Evolutionary conservation across 2,329 filamentous ascomycete genomes (phyloP).

Genomic region (Dryadomyces quercivorus): DNA sequence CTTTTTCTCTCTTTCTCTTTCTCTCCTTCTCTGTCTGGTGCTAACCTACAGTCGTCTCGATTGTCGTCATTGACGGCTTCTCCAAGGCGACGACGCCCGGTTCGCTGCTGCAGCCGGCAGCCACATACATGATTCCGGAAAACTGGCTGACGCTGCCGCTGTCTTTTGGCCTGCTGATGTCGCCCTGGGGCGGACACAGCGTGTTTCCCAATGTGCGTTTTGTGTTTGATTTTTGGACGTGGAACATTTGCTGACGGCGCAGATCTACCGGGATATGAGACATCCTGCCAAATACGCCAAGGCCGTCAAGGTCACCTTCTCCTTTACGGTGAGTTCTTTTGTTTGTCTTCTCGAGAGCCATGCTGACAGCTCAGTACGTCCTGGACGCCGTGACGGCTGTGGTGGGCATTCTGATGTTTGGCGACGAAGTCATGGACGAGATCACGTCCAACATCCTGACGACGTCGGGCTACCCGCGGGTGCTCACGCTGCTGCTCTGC

Average conservation of each 20-base stretch:
- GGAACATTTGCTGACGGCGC: neutral
- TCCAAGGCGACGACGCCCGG: slow-evolving; percentile 69
- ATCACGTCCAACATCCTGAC: slow-evolving; percentile 82
- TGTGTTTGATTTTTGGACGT: too few species aligned
- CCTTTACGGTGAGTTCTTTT: slow-evolving; percentile 19
- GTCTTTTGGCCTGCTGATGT: slow-evolving; percentile 84
- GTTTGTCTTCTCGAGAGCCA: neutral
- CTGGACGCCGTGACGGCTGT: slow-evolving; percentile 75
- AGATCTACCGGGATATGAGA: slow-evolving; percentile 52
- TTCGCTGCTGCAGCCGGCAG: slow-evolving; percentile 68
- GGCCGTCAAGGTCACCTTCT: slow-evolving; percentile 17
- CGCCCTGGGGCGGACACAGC: slow-evolving; percentile 50
- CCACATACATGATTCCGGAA: slow-evolving; percentile 68
- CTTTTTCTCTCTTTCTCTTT: neutral
- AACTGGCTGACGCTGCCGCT: slow-evolving; percentile 83
- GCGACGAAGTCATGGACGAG: slow-evolving; percentile 74
- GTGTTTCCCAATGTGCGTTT: slow-evolving; percentile 63
- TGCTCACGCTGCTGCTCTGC: slow-evolving; percentile 66
- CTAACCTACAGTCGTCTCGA: slow-evolving; percentile 55
- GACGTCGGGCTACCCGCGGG: slow-evolving; percentile 59
- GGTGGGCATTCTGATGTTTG: slow-evolving; percentile 87
- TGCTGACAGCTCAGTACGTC: slow-evolving; percentile 40
- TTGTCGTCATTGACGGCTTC: slow-evolving; percentile 77
- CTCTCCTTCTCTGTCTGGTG: slow-evolving; percentile 1
- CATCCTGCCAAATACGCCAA: slow-evolving; percentile 68